Percentiles rank a stretch among this genome's conserved stretches.
Evolutionary conservation across 768 basidiomycete genomes (phyloP).

Genomic region (Boletus speciosus): DNA sequence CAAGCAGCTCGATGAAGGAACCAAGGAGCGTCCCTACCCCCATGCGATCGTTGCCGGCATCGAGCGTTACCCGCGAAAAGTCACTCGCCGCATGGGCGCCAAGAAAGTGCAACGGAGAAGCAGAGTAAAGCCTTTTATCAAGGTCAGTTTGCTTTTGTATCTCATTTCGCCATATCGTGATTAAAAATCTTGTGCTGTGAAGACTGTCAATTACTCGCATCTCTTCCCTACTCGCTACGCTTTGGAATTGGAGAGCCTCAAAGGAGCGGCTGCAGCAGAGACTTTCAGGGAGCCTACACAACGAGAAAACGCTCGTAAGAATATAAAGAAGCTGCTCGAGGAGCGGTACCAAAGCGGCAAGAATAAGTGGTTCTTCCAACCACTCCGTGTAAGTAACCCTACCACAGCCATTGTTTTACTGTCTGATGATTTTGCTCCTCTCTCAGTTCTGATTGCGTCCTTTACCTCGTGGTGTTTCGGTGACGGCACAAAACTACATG

Average conservation of each 20-base stretch:
- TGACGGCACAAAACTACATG: slow-evolving; percentile 37
- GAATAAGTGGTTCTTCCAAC: slow-evolving; percentile 97
- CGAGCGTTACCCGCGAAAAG: slow-evolving; percentile 97
- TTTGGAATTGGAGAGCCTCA: slow-evolving; percentile 92
- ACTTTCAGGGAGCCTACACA: slow-evolving; percentile 98
- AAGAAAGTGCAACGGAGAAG: slow-evolving; percentile 90
- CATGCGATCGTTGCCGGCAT: slow-evolving; percentile 98
- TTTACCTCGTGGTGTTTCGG: slow-evolving; percentile 13
- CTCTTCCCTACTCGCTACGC: slow-evolving; percentile 99
- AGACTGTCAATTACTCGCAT: slow-evolving; percentile 98
- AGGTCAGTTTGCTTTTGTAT: slow-evolving; percentile 51
- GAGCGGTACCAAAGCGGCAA: slow-evolving; percentile 91
- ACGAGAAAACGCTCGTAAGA: slow-evolving; percentile 93
- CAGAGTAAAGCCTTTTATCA: slow-evolving; percentile 99
- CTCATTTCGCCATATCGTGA: not conserved
- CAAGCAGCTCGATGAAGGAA: slow-evolving; percentile 96
- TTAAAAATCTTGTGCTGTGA: not conserved
- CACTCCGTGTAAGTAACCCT: slow-evolving; percentile 61
- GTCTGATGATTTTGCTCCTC: slow-evolving; percentile 3
- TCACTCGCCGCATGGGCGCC: slow-evolving; percentile 95
- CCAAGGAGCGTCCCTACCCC: slow-evolving; percentile 93
- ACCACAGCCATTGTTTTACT: not conserved
- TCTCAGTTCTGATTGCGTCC: slow-evolving; percentile 35
- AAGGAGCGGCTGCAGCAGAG: slow-evolving; percentile 77
- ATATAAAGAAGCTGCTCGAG: slow-evolving; percentile 93